Base-by-base conservation (phyloP, 495 filamentous ascomycete genomes). In the Aspergillus coremiiformis region DNA sequence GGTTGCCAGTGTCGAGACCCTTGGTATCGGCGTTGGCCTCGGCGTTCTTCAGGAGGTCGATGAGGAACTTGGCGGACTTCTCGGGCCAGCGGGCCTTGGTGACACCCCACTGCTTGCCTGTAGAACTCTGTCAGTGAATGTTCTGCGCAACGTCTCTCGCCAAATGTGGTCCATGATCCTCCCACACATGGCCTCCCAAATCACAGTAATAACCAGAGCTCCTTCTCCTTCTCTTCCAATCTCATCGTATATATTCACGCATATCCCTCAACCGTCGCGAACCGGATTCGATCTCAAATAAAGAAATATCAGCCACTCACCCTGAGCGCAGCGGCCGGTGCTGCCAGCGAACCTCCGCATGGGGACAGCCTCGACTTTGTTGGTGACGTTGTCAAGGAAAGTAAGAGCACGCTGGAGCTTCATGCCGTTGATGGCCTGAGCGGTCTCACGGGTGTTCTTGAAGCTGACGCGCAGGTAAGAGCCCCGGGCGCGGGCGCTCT, bases 401-500 rank as follows among this genome's bases (percentile, higher is more conserved):
- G 78, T 81, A 61, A 95, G 76, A 58, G 93, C 94, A 67, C 93
- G 93, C 74, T 85, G 78, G 66, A 97, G 79, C 81, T 97, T 97
- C 93, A 92, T 96, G 75, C 93, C 92, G 76, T 89, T 96, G 84
- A 97, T 90, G 57, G 92, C 90, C 79, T 96, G 91, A 51, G 93
- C 94, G 58, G 93, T 96, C 81, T 99, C 94, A 69, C 92, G 89
- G 74, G 93, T 96, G 84, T 98, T 97, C 84, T 97, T 97, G 86
- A 95, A 96, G 63, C 87, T 93, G 68, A 96, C 90, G 66, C 93
- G 91, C 60, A 99, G 89, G 83, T 97, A 97, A 70, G 91, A 87
- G 72, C 94, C 94, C 74, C 92, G 90, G 67, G 91, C 84, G 77
- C 90, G 89, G 72, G 93, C 94, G 74, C 88, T 94, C 82, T 97